These are phyloP conservation scores for Parasarocladium wereldwijsianum DNA, from an alignment of 2,329 filamentous ascomycete genomes.

Conservation along the genomic window DNA sequence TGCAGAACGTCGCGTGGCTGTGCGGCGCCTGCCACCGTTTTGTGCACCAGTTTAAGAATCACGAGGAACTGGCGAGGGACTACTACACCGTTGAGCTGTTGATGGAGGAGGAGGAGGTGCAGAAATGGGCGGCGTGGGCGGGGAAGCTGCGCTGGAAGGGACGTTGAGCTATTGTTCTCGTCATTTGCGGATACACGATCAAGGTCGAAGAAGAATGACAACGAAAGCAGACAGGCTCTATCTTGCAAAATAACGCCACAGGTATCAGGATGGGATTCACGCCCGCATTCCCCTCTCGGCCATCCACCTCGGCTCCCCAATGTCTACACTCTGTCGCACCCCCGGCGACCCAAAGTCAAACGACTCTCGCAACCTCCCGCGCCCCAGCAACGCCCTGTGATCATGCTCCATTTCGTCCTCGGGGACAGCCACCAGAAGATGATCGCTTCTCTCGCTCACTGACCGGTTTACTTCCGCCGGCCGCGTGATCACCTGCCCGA, in stretches of 20 bases:
- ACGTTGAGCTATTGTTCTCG: not conserved
- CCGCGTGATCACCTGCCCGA: constrained; percentile 5
- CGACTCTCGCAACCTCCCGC: constrained; percentile 9
- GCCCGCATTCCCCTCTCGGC: constrained; percentile 1
- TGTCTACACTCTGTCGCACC: constrained; percentile 12
- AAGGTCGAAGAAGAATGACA: not conserved
- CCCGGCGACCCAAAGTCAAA: constrained; percentile 10
- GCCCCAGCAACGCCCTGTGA: constrained; percentile 14
- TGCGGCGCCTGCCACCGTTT: constrained; percentile 74
- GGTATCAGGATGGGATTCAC: too few species aligned
- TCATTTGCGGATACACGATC: not conserved
- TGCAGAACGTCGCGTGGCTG: constrained; percentile 75
- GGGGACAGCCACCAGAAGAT: constrained; percentile 21
- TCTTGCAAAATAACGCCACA: constrained; percentile 1
- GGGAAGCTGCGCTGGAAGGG: constrained; percentile 60
- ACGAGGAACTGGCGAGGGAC: constrained; percentile 62
- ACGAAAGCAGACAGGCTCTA: not conserved
- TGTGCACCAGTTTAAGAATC: constrained; percentile 59
- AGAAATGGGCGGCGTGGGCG: constrained; percentile 59
- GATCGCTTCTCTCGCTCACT: constrained; percentile 21
- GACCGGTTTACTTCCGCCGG: constrained; percentile 8
- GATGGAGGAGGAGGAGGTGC: constrained; percentile 55
- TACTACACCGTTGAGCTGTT: constrained; percentile 63
- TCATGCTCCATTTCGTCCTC: constrained; percentile 13
- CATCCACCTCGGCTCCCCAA: constrained; percentile 15